Conservation (phyloP, 495 filamentous ascomycete species). For the Xylaria nigripes region DNA sequence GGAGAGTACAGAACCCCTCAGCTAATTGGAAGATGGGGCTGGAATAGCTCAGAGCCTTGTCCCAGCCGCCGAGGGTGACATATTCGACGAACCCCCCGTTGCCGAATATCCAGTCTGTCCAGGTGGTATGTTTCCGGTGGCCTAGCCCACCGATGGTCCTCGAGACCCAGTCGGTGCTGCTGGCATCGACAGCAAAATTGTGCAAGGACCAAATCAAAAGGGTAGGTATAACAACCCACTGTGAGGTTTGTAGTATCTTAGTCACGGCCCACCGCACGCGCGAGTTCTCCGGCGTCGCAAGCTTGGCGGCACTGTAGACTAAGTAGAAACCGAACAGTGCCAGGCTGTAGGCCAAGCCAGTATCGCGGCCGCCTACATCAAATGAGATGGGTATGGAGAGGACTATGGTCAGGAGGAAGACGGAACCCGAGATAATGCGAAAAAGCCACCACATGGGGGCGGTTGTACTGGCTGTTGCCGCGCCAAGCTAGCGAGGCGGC, state of each 20-base stretch:
- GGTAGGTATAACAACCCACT: conserved; percentile 74
- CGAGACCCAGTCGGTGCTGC: conserved; percentile 68
- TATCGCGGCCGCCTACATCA: conserved; percentile 91
- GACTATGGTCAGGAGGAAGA: conserved; percentile 82
- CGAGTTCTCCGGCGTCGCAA: conserved; percentile 72
- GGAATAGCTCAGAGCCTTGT: conserved; percentile 80
- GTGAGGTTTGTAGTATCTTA: conserved; percentile 57
- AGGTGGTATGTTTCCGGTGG: conserved; percentile 53
- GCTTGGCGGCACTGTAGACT: conserved; percentile 68
- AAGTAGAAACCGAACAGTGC: conserved; percentile 84
- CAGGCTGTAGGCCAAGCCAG: conserved; percentile 86
- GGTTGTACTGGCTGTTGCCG: conserved; percentile 30
- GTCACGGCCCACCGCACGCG: conserved; percentile 63
- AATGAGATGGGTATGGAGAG: conserved; percentile 92
- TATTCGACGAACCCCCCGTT: conserved; percentile 68
- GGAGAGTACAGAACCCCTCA: conserved; percentile 91
- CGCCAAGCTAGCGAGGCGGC: conserved; percentile 27
- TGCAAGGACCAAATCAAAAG: conserved; percentile 92
- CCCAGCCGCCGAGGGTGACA: conserved; percentile 77
- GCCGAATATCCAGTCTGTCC: conserved; percentile 79
- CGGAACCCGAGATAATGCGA: conserved; percentile 59
- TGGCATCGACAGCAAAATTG: conserved; percentile 82
- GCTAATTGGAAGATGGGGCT: conserved; percentile 91
- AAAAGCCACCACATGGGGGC: conserved; percentile 62
- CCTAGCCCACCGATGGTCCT: conserved; percentile 58